phyloP scores from a whole-genome alignment of 768 basidiomycete genomes.

The Boletus sp. region DNA sequence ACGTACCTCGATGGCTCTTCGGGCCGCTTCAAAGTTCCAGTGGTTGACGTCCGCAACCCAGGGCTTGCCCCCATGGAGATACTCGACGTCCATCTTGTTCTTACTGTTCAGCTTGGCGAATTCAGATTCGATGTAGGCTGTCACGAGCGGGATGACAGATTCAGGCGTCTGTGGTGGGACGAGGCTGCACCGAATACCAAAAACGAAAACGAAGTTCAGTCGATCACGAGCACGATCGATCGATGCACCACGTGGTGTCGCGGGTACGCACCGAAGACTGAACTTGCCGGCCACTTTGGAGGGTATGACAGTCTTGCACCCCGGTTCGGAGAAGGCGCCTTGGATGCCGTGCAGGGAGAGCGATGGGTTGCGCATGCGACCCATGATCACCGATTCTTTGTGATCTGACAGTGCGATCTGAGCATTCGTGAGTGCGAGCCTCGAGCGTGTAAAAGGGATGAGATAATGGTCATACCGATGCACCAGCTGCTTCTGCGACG shows the following conservation, averaged over 20 bases:
- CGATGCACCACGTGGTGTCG: background rate
- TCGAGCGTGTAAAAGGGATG: background rate
- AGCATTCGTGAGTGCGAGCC: background rate
- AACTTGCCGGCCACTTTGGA: slow-evolving; percentile 89
- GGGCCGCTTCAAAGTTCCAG: slow-evolving; percentile 92
- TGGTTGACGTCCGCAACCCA: slow-evolving; percentile 86
- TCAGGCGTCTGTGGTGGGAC: slow-evolving; percentile 89
- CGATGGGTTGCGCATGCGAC: slow-evolving; percentile 86
- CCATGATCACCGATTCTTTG: slow-evolving; percentile 83
- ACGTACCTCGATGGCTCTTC: slow-evolving; percentile 71
- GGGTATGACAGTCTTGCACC: slow-evolving; percentile 92
- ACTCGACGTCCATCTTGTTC: slow-evolving; percentile 72
- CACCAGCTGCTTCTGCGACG: slow-evolving; percentile 75
- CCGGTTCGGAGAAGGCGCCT: slow-evolving; percentile 83
- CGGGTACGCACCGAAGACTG: slow-evolving; percentile 72
- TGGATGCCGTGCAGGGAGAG: slow-evolving; percentile 94
- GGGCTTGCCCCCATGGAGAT: slow-evolving; percentile 79
- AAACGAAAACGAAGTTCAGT: background rate
- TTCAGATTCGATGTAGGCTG: slow-evolving; percentile 65
- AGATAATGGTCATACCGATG: slow-evolving; percentile 26
- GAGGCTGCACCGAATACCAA: slow-evolving; percentile 37
- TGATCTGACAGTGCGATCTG: slow-evolving; percentile 68
- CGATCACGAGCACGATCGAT: background rate
- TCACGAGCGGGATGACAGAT: slow-evolving; percentile 65
- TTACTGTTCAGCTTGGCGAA: slow-evolving; percentile 85